Conservation (phyloP, 2,329 filamentous ascomycete genomes). For the Chrysoporthe cubensis region DNA sequence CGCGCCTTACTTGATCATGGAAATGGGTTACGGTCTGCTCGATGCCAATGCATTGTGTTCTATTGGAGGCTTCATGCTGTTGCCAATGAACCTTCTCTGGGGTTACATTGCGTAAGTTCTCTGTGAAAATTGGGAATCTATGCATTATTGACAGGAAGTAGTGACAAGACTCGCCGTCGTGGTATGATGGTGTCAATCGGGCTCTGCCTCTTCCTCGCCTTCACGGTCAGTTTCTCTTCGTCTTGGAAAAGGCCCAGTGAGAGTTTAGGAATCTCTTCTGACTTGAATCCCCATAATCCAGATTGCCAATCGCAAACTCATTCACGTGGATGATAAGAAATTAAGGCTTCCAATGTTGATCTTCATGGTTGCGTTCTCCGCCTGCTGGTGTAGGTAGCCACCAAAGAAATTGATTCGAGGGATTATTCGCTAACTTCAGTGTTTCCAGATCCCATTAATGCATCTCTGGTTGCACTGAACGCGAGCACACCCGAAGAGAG, state of each 20-base stretch:
- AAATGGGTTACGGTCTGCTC: conserved; percentile 54
- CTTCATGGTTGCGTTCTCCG: conserved; percentile 17
- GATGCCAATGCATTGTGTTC: conserved; percentile 48
- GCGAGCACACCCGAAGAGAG: conserved; percentile 23
- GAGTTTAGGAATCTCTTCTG: not conserved
- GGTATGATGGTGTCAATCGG: conserved; percentile 20
- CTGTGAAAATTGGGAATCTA: too few species aligned
- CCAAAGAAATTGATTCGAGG: not conserved
- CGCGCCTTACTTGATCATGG: conserved; percentile 56
- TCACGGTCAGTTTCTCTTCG: conserved; percentile 12
- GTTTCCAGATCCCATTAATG: conserved; percentile 30
- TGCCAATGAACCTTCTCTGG: conserved; percentile 17
- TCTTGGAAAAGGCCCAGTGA: too few species aligned
- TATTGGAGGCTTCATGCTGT: conserved; percentile 21
- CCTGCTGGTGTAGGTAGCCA: conserved; percentile 19
- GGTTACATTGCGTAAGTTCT: conserved; percentile 14
- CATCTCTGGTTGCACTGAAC: conserved; percentile 31
- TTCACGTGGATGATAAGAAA: conserved; percentile 5
- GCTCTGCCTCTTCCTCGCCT: conserved; percentile 4
- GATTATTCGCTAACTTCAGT: not conserved
- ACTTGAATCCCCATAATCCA: not conserved
- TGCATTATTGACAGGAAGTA: not conserved
- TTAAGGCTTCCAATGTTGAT: conserved; percentile 10
- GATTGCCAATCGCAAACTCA: conserved; percentile 19
- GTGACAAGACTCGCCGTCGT: conserved; percentile 14